A percentile compares a stretch with the other conserved stretches of the same genome.
Conservation (phyloP, 257 asterid genomes). For the Cinchona pubescens region DNA sequence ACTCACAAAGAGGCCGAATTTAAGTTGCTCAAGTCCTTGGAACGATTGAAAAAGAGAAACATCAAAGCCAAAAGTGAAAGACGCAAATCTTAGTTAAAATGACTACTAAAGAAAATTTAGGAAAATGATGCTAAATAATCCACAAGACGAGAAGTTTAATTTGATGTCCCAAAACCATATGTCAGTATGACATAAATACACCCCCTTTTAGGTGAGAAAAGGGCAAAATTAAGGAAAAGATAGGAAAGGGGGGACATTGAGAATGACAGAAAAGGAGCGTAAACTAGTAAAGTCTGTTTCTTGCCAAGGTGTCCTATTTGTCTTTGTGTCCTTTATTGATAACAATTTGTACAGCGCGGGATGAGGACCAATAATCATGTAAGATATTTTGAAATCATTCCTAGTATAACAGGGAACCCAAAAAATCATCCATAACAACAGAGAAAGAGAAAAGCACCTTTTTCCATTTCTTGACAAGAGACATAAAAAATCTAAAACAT, state of each 20-base stretch:
- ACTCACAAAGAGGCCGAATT: conserved; percentile 12
- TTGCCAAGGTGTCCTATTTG: conserved; percentile 4
- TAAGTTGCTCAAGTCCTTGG: background rate
- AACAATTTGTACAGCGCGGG: background rate
- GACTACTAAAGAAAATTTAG: conserved; percentile 1
- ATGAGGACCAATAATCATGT: background rate
- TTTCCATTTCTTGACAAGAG: conserved; percentile 30
- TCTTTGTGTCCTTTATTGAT: background rate
- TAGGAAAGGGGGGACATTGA: conserved; percentile 11
- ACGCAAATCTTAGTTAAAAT: background rate
- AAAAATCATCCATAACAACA: background rate
- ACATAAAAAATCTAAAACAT: background rate
- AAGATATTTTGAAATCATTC: background rate
- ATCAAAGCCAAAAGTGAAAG: background rate
- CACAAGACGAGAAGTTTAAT: background rate
- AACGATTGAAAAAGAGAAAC: conserved; percentile 10
- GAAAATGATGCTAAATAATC: conserved; percentile 9
- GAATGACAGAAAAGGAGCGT: conserved; percentile 14
- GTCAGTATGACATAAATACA: background rate
- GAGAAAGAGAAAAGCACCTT: background rate
- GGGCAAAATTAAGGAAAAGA: background rate
- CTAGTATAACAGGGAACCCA: background rate
- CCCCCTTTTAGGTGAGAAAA: background rate
- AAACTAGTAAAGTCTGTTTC: conserved; percentile 1
- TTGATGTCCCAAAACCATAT: conserved; percentile 8